Percentiles rank a stretch among this genome's conserved stretches.
Conservation (phyloP, 257 asterid species). For the Przewalskia tangutica region DNA sequence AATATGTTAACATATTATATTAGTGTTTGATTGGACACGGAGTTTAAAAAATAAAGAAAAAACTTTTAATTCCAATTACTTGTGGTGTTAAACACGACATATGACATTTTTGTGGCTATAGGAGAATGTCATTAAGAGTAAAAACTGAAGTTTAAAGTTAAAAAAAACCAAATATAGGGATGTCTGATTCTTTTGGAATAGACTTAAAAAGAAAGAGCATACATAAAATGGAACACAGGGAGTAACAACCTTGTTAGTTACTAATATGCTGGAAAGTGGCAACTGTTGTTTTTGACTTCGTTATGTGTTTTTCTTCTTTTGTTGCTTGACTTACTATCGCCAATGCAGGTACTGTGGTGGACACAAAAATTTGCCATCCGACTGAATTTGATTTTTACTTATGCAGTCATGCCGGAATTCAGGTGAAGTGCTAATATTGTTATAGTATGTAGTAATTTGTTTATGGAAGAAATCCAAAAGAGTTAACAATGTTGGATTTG, state of each 20-base stretch:
- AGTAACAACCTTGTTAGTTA: too few species aligned
- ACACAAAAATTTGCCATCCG: constrained; percentile 94
- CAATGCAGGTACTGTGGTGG: constrained; percentile 79
- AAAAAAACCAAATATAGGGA: too few species aligned
- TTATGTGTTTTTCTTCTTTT: not conserved
- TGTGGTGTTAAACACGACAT: not conserved
- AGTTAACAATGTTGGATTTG: not conserved
- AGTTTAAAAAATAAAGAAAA: not conserved
- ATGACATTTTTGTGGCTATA: not conserved
- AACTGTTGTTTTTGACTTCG: not conserved
- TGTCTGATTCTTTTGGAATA: not conserved
- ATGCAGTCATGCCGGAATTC: constrained; percentile 97
- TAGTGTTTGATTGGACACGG: not conserved
- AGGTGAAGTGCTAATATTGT: constrained; percentile 29
- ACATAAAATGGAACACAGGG: not conserved
- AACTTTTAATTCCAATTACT: not conserved
- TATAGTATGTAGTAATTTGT: too few species aligned
- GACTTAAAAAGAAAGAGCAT: not conserved
- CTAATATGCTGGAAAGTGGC: too few species aligned
- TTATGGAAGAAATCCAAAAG: not conserved
- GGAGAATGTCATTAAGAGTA: not conserved
- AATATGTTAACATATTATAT: not conserved
- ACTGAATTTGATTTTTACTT: constrained; percentile 90
- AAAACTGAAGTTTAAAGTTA: not conserved
- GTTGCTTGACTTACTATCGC: not conserved